Evolutionary conservation across 1,284 basidiomycete genomes (phyloP).

Genomic region (Tilletia indica): DNA sequence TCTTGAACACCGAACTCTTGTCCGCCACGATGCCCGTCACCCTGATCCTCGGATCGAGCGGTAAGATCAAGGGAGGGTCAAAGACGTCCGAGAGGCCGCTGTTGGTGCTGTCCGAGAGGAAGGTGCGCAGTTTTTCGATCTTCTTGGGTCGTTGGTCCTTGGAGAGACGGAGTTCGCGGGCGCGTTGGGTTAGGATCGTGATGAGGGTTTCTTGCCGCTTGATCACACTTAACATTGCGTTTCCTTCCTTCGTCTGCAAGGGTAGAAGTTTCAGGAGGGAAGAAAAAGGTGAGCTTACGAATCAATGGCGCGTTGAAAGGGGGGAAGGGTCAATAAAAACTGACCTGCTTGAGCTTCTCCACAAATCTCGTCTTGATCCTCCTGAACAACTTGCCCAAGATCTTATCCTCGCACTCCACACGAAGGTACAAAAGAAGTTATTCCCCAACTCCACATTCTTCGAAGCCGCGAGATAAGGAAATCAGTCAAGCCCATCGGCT

Average conservation of each 20-base stretch:
- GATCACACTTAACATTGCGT: conserved; percentile 29
- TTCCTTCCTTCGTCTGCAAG: conserved; percentile 58
- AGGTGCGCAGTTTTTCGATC: conserved; percentile 84
- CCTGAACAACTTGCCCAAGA: conserved; percentile 86
- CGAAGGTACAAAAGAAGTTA: conserved; percentile 92
- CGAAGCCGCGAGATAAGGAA: conserved; percentile 85
- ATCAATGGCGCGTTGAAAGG: too few species aligned
- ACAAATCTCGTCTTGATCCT: conserved; percentile 84
- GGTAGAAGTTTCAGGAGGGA: too few species aligned
- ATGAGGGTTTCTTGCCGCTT: conserved; percentile 73
- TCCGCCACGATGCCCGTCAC: conserved; percentile 84
- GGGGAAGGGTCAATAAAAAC: too few species aligned
- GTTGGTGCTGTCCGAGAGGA: conserved; percentile 69
- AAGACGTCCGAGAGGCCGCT: conserved; percentile 62
- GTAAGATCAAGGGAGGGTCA: conserved; percentile 61
- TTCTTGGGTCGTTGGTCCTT: conserved; percentile 94
- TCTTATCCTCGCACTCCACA: conserved; percentile 81
- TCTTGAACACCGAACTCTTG: conserved; percentile 94
- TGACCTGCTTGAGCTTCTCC: conserved; percentile 66
- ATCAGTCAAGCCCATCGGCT: conserved; percentile 29
- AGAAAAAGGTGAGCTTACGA: too few species aligned
- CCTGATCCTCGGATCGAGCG: conserved; percentile 78
- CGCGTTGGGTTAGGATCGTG: conserved; percentile 76
- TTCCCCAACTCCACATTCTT: conserved; percentile 82
- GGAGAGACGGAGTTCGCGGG: conserved; percentile 79